These are phyloP conservation scores for Phytophthora hibernalis DNA, from an alignment of 352 stramenopile genomes.

Conservation along the genomic window DNA sequence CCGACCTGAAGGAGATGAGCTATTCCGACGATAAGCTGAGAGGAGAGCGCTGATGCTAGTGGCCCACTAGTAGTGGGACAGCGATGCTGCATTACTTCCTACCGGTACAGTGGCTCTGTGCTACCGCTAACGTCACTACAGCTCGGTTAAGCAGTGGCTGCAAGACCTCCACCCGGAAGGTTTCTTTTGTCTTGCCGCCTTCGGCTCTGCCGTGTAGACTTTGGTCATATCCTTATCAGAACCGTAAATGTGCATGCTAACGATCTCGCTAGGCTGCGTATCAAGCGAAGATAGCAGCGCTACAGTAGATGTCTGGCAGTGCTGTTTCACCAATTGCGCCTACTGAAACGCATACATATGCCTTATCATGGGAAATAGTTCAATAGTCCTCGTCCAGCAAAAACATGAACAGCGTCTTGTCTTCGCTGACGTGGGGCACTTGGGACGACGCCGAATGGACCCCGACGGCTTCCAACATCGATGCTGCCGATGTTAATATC, in stretches of 20 bases:
- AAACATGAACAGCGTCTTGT: constrained; percentile 77
- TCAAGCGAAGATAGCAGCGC: no score
- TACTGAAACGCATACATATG: constrained; percentile 3
- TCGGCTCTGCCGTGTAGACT: neutral
- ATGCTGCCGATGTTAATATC: neutral
- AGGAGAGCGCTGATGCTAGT: neutral
- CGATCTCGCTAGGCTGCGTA: neutral
- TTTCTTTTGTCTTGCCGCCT: neutral
- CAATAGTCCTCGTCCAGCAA: constrained; percentile 4
- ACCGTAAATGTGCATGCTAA: no score
- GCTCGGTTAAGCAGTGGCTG: neutral
- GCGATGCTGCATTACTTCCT: neutral
- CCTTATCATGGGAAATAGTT: neutral
- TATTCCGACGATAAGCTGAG: neutral
- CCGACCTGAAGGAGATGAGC: neutral
- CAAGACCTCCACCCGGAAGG: neutral
- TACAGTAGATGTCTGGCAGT: no score
- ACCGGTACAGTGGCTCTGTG: no score
- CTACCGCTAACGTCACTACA: neutral
- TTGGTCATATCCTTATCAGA: neutral
- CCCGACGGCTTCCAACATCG: neutral
- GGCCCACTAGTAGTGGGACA: neutral
- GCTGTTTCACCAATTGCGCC: neutral
- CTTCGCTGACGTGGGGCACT: constrained; percentile 76
- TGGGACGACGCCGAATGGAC: constrained; percentile 61